Conservation (phyloP, 176 grass and related monocot genomes). For the Phoenix dactylifera region DNA sequence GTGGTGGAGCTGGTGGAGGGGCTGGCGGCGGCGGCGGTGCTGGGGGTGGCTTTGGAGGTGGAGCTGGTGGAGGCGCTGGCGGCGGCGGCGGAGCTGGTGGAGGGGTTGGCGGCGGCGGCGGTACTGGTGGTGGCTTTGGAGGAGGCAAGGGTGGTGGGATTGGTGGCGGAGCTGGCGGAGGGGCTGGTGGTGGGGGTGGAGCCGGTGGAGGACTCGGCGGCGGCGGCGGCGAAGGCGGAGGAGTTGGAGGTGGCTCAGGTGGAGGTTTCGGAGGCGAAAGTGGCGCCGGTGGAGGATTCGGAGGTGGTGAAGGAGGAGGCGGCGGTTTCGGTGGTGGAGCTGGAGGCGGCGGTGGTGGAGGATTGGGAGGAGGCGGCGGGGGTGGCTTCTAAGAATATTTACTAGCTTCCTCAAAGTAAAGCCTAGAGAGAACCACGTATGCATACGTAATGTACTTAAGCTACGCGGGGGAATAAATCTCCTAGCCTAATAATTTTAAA, state of each 20-base stretch:
- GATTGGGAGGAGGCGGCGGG: background rate
- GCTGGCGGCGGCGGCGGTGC: background rate
- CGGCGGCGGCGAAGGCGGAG: conserved; percentile 4
- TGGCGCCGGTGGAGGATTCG: too few species aligned
- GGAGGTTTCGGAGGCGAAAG: too few species aligned
- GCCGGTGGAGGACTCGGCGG: background rate
- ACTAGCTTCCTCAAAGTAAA: too few species aligned
- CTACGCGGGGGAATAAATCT: too few species aligned
- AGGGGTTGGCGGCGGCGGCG: background rate
- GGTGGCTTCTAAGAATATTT: too few species aligned
- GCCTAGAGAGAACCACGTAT: too few species aligned
- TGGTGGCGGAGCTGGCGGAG: background rate
- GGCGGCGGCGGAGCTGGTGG: background rate
- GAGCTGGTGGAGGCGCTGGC: background rate
- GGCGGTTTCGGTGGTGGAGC: background rate
- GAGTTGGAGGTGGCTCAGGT: too few species aligned
- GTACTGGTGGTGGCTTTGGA: background rate
- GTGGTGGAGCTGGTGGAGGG: background rate
- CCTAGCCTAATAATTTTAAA: too few species aligned
- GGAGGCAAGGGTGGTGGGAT: background rate
- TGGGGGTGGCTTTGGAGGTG: background rate
- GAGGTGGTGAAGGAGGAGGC: too few species aligned
- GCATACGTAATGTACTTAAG: too few species aligned
- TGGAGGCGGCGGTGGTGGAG: background rate
- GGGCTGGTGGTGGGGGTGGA: background rate